Percentiles rank a stretch among this genome's conserved stretches.
Conservation (phyloP, 1,284 basidiomycete species). For the Tremellales sp. region DNA sequence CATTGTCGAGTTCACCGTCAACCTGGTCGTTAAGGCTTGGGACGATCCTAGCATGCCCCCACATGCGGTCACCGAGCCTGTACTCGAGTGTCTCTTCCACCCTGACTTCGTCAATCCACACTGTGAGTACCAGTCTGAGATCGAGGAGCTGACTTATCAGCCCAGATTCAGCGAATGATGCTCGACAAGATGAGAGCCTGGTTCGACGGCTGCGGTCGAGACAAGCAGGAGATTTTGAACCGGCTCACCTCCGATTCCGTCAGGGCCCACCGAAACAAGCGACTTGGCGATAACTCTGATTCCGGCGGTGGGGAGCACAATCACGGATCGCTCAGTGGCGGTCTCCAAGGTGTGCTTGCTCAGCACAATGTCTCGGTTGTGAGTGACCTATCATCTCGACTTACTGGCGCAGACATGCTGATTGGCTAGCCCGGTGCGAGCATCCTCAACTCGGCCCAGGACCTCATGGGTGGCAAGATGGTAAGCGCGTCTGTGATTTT, state of each 20-base stretch:
- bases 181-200: constrained; percentile 50
- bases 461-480: constrained; percentile 45
- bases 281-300: constrained; percentile 49
- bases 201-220: constrained; percentile 57
- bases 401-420: neutral
- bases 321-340: constrained; percentile 36
- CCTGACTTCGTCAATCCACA: constrained; percentile 70
- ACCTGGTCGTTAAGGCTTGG: constrained; percentile 73
- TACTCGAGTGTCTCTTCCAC: constrained; percentile 78
- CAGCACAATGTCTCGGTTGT: constrained; percentile 48
- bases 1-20: constrained; percentile 55
- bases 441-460: constrained; percentile 45
- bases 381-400: constrained; percentile 9
- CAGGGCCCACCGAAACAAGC: constrained; percentile 67
- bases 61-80: constrained; percentile 60
- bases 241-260: constrained; percentile 66
- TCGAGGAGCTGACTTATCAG: constrained; percentile 66
- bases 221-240: constrained; percentile 56
- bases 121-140: constrained; percentile 23
- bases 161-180: constrained; percentile 76
- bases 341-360: constrained; percentile 44
- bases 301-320: constrained; percentile 44
- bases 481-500: constrained; percentile 12
- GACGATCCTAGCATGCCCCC: constrained; percentile 64
- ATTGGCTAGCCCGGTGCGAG: constrained; percentile 37